Base-by-base conservation (phyloP, 2,329 filamentous ascomycete genomes). In the Colletotrichum shisoi region DNA sequence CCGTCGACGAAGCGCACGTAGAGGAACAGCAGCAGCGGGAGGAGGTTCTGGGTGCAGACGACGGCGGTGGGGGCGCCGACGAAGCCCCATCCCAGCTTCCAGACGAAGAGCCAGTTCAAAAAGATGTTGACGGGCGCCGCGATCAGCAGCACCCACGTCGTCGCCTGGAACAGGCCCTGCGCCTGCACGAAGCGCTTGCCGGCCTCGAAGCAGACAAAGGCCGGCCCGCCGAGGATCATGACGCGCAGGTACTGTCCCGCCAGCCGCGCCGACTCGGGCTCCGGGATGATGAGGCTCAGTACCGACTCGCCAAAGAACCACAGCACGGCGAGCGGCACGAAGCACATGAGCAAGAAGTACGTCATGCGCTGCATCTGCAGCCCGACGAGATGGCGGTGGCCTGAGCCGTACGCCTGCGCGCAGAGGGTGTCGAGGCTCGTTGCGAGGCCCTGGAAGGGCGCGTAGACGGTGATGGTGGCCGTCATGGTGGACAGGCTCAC, bases 361-460 rank as follows among this genome's bases (percentile, higher is more conserved):
- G 91, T 82, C 91, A 94, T 94, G 63, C 91, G 85, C 78, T 95
- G 91, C 70, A 92, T 84, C 73, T 95, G 92, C 62, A 95, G 77
- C 1, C 92, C 62, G 12, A 98, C 94, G 5, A 98, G 86, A 71
- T 94, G 91, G 75, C 91, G 96, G 76, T 91, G 91, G 0, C 94
- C 94, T 0, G 92, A 96, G 2, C 95, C 94, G 75, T 96, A 98
- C 0, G 95, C 94, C 78, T 98, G 94, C 0, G 94, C 88, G 76
- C 94, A 97, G 2, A 98, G 87, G 0, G 94, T 98, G 78, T 98
- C 94, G 44, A 98, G 83, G 70, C 90, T 92, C 4, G 94, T 98
- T 1, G 93, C 90, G 15, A 98, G 84, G n/a, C 93, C 91, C 74
- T 93, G 91, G 74, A 92, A 91, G 17, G 92, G 87, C 0, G 90